These are phyloP conservation scores for Erysimum cheiri DNA, from an alignment of 441 rosid species.

Conservation along the genomic window DNA sequence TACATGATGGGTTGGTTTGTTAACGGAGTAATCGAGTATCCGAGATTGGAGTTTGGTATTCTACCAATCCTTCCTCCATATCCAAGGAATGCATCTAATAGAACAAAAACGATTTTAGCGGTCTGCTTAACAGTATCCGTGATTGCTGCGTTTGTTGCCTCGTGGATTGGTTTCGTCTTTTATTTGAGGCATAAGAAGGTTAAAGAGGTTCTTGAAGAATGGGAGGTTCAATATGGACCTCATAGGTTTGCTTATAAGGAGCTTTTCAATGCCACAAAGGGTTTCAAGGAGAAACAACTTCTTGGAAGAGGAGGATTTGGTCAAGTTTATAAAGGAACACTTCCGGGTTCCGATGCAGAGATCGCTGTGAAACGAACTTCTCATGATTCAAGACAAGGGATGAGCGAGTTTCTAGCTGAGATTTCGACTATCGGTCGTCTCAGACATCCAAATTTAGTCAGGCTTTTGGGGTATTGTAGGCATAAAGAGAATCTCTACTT, in stretches of 20 bases:
- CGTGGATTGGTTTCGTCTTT: conserved; percentile 40
- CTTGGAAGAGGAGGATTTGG: conserved; percentile 59
- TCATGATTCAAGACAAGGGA: conserved; percentile 55
- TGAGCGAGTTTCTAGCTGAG: conserved; percentile 59
- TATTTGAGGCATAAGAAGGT: conserved; percentile 55
- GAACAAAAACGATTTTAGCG: conserved; percentile 39
- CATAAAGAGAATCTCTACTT: conserved; percentile 48
- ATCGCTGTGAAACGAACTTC: conserved; percentile 57
- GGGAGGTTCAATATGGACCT: conserved; percentile 56
- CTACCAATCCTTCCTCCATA: conserved; percentile 41
- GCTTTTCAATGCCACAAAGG: conserved; percentile 53
- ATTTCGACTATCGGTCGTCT: conserved; percentile 55
- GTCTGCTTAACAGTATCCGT: conserved; percentile 49
- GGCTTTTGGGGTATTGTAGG: conserved; percentile 50
- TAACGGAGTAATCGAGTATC: conserved; percentile 27
- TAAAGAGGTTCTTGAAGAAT: conserved; percentile 56
- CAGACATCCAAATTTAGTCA: conserved; percentile 55
- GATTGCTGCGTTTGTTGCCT: conserved; percentile 33
- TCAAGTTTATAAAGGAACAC: conserved; percentile 50
- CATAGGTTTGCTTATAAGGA: conserved; percentile 57
- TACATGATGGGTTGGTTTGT: conserved; percentile 41
- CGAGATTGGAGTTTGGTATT: conserved; percentile 20
- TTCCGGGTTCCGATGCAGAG: conserved; percentile 40
- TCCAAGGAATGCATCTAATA: conserved; percentile 33
- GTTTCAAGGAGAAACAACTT: conserved; percentile 51